phyloP scores from a whole-genome alignment of 345 rosid species.

The Psidium friedrichsthalianum region DNA sequence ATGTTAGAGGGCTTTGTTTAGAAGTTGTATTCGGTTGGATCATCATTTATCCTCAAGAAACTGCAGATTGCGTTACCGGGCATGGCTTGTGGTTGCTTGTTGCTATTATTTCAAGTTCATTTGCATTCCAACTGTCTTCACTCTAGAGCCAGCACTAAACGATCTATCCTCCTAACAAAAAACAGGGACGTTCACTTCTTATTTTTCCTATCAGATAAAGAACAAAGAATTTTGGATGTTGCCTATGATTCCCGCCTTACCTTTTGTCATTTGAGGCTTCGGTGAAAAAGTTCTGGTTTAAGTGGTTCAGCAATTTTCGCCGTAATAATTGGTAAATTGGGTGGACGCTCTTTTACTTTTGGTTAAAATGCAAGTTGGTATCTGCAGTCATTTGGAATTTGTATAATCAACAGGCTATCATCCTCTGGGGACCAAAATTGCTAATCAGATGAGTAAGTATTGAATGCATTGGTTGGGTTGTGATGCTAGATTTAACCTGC shows the following conservation, averaged over 20 bases:
- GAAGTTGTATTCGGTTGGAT: background rate
- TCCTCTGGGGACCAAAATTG: background rate
- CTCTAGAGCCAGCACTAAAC: background rate
- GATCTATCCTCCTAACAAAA: background rate
- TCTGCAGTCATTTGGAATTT: background rate
- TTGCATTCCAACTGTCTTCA: background rate
- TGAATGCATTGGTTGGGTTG: background rate
- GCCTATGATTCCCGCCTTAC: background rate
- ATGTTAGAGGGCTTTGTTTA: background rate
- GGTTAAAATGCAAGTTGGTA: background rate
- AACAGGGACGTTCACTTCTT: background rate
- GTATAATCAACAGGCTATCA: background rate
- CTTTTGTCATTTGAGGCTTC: background rate
- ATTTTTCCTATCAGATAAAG: background rate
- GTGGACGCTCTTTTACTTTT: background rate
- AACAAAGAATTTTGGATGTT: background rate
- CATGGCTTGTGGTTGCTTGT: background rate
- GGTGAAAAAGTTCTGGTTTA: background rate
- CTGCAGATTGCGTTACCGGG: background rate
- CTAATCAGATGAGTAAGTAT: background rate
- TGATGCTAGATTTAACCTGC: background rate
- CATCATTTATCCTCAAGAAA: background rate
- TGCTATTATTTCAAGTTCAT: background rate
- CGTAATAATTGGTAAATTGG: too few relatives aligned
- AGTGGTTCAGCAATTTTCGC: background rate